These are phyloP conservation scores for Xerocomellus amylosporus DNA, from an alignment of 768 basidiomycete species.

Conservation along the genomic window DNA sequence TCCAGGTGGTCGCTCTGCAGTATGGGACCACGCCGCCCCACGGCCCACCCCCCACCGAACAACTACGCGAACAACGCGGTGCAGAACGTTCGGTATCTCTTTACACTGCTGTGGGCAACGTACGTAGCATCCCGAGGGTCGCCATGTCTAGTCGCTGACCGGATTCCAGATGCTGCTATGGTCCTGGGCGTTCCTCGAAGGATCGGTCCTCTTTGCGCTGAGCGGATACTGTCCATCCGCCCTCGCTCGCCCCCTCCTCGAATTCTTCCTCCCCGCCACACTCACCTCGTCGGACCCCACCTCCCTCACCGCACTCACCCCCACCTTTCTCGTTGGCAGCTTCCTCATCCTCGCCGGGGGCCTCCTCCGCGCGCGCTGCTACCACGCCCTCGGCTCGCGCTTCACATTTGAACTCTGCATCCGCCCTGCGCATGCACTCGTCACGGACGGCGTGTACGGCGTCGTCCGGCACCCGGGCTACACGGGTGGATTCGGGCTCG, in stretches of 20 bases:
- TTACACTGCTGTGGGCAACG: neutral
- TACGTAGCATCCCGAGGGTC: neutral
- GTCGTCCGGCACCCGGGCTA: slow-evolving; percentile 34
- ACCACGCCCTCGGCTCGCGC: slow-evolving; percentile 17
- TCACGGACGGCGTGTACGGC: slow-evolving; percentile 27
- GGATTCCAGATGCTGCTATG: neutral
- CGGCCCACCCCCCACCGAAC: slow-evolving; percentile 4
- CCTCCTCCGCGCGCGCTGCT: slow-evolving; percentile 16
- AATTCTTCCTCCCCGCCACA: neutral
- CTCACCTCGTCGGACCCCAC: neutral
- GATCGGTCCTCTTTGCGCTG: neutral
- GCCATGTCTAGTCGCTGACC: neutral
- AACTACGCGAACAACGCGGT: slow-evolving; percentile 13
- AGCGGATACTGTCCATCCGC: neutral
- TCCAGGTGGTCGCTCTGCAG: neutral
- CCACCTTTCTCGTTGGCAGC: slow-evolving; percentile 10
- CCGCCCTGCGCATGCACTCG: slow-evolving; percentile 19
- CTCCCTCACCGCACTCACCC: slow-evolving; percentile 10
- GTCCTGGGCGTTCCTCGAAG: slow-evolving; percentile 12
- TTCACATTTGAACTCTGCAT: slow-evolving; percentile 31
- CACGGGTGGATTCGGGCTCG: neutral
- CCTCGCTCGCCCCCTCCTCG: neutral
- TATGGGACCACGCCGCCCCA: slow-evolving; percentile 16
- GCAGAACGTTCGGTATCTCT: neutral
- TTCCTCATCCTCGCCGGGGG: slow-evolving; percentile 3